Evolutionary conservation across 768 basidiomycete species (phyloP), one percentile per base, ranked within the genome.

Genomic region (Strobilomyces confusus): DNA sequence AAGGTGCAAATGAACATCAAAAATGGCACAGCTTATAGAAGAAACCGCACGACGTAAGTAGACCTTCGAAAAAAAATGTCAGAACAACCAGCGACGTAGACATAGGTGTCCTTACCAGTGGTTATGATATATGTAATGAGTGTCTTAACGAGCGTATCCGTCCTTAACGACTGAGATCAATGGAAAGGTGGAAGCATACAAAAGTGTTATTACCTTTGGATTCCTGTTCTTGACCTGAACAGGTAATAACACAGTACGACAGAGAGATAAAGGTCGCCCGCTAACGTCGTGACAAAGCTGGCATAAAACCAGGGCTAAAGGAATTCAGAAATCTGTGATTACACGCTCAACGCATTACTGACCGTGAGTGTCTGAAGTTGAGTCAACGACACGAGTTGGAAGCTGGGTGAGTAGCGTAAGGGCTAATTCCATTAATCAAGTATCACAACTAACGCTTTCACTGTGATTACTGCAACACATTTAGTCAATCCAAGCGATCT

Each of bases 61-160:
- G 17, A 62, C 81, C 65, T 68, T 76, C 70, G 70, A 71, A 32
- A 73, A 17, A 1, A 0, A 29, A 15, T 12, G 25, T 41, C 25
- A 57, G 15, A 17, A 43, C 5, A 26, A 2, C 30, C 23, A 36
- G 13, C 5, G 34, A 33, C 14, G 68, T 33, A 25, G 74, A 67
- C 12, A 4, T 15, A 14, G 4, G 4, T 9, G n/a, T n/a, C 15
- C 58, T 75, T 56, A 60, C 82, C 82, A 0, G 82, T 84, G 55
- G 82, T 81, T 48, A 83, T 71, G 2, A 77, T 73, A 54, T 81
- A 83, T 29, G 73, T 40, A 63, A 83, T 75, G 5, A 85, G 72
- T 1, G 70, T 61, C 13, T 69, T 72, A 48, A 83, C 70, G 9
- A 83, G 56, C 2, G 75, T 72, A 49, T 84, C 77, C 19, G 81